A percentile compares a stretch with the other conserved stretches of the same genome.
Conservation (phyloP, 805 yeast species). For the Saturnispora serradocipensis region DNA sequence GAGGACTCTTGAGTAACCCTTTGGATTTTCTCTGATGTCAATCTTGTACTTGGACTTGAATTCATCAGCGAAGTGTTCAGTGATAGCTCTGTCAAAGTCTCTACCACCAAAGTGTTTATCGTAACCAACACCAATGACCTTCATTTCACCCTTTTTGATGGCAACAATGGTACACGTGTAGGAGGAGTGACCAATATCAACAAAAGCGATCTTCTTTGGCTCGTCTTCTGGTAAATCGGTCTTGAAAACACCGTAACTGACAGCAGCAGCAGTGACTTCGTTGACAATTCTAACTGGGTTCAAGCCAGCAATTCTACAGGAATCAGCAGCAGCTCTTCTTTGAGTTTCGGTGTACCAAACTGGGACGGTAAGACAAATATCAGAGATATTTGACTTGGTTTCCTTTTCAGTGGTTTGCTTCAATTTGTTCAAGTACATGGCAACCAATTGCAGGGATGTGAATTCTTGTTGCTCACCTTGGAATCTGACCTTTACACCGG, state of each 20-base stretch:
- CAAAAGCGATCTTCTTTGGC: conserved; percentile 82
- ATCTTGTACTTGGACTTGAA: conserved; percentile 89
- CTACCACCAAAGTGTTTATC: conserved; percentile 99
- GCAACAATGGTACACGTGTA: conserved; percentile 85
- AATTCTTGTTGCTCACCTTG: conserved; percentile 70
- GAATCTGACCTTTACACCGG: conserved; percentile 81
- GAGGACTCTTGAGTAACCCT: conserved; percentile 89
- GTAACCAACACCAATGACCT: conserved; percentile 82
- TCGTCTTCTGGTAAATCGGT: conserved; percentile 91
- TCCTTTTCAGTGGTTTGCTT: conserved; percentile 73
- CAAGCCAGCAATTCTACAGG: conserved; percentile 90
- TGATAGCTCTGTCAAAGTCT: conserved; percentile 87
- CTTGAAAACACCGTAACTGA: conserved; percentile 98
- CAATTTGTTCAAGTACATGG: conserved; percentile 90
- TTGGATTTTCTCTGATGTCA: conserved; percentile 82
- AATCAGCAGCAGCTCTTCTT: conserved; percentile 93
- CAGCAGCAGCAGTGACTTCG: conserved; percentile 98
- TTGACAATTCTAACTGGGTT: conserved; percentile 98
- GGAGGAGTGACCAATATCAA: conserved; percentile 96
- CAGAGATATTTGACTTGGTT: conserved; percentile 72
- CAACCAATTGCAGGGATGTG: conserved; percentile 83
- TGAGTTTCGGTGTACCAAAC: conserved; percentile 95
- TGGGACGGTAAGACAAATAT: conserved; percentile 92
- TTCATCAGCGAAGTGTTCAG: conserved; percentile 90
- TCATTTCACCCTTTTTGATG: conserved; percentile 93